These are phyloP conservation scores for Rutstroemia sydowiana DNA, from an alignment of 2,329 filamentous ascomycete species.

Conservation along the genomic window DNA sequence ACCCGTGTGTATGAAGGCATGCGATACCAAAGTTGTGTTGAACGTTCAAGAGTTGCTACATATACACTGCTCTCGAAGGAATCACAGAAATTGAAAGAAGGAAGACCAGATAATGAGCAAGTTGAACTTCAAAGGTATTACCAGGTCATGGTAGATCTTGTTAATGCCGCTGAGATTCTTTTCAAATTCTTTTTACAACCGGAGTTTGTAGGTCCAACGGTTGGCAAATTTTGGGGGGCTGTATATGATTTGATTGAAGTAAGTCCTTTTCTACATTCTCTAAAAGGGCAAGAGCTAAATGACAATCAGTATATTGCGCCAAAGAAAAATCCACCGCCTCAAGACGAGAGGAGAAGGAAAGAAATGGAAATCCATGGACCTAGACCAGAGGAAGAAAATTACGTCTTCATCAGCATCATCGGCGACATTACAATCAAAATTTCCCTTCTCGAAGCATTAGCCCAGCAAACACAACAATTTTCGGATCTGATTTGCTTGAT, in stretches of 20 bases:
- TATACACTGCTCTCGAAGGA: background rate
- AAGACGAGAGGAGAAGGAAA: no score
- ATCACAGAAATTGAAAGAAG: constrained; percentile 10
- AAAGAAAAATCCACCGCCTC: no score
- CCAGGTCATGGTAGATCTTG: constrained; percentile 32
- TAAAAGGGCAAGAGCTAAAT: background rate
- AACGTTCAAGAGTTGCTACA: background rate
- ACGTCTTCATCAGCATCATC: no score
- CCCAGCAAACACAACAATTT: background rate
- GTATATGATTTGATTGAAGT: constrained; percentile 29
- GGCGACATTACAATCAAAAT: no score
- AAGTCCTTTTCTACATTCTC: constrained; percentile 7
- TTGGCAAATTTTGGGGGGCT: constrained; percentile 40
- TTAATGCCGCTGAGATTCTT: constrained; percentile 35
- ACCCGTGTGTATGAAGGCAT: background rate
- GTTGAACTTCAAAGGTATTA: constrained; percentile 16
- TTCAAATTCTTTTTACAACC: constrained; percentile 38
- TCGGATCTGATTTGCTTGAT: background rate
- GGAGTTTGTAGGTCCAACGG: constrained; percentile 32
- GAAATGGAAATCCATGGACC: no score
- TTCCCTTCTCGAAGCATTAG: no score
- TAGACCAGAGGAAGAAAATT: no score
- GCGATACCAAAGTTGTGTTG: background rate
- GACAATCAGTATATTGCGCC: background rate
- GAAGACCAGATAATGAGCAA: constrained; percentile 18